Evolutionary conservation across 305 asterid species (phyloP), one percentile per base, ranked within the genome.

Genomic region (Fraxinus ornus): DNA sequence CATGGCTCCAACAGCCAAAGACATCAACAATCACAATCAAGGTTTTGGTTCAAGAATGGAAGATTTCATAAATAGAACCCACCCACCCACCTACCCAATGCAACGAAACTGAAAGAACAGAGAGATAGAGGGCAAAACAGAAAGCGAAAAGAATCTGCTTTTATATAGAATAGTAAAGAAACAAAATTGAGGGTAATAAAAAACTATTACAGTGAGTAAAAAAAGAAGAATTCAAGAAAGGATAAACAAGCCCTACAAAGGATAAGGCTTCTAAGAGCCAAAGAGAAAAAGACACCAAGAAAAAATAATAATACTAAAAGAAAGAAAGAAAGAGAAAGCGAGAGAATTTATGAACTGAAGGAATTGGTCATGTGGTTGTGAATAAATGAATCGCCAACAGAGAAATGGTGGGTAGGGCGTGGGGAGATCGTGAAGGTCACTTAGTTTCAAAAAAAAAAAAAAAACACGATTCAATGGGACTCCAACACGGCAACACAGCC

Each of bases 1-100:
- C 97, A 93, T 93, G 84, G 81, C 90, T 83, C 92, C 93, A 90
- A 90, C 93, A 86, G 91, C 93, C 90, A 91, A 85, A 89, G 94
- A 90, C 96, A 93, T 92, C 83, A 89, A 87, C 85, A 84, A 55
- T 21, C 57, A 19, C 64, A 83, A 70, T 79, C 79, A 81, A 55
- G 39, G 75, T n/a, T 81, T 57, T 33, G 36, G 36, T 78, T 82
- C 76, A 41, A 82, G 15, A 68, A 10, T 22, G 47, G 12, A 44
- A 49, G 80, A 78, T 84, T 70, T 82, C 70, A 17, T 10, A 44
- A 44, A 44, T 17, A 44, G n/a, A n/a, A n/a, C n/a, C n/a, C n/a
- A n/a, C n/a, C n/a, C n/a, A n/a, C n/a, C n/a, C 19, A 15, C 19
- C n/a, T 52, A 47, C 22, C 80, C 33, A 7, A 76, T 15, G 28